Base-by-base conservation (phyloP, 106 monocot genomes). In the Platanthera zijinensis region DNA sequence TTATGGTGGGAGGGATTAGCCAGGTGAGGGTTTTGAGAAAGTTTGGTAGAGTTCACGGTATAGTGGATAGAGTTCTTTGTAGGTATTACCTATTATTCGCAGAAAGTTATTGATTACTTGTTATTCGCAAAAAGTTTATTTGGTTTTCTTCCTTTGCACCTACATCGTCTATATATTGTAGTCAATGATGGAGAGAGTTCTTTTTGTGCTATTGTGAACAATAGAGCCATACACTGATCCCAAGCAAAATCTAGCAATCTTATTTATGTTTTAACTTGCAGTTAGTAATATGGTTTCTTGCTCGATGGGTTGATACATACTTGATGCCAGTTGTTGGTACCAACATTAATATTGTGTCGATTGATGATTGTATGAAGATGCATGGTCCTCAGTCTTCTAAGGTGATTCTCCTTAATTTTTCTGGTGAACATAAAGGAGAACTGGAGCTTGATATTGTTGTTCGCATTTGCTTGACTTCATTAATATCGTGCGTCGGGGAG, bases 291-390 rank as follows among this genome's bases (percentile, higher is more conserved):
- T 99, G 97, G 97, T 94, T 99, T 83, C 83, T 99, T 80, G 89
- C 94, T 52, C 89, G 97, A 86, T 99, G 93, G 93, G 84, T 83
- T 71, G 91, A 88, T 76, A 99, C 97, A 67, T 99, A 94, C 76
- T 76, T 99, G 72, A 87, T 99, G 87, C 88, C 89, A 56, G 73
- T 80, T 80, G 85, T 90, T 77, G 49, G 72, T 17, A 57, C 56
- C 21, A 85, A 82, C 81, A 79, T 76, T 78, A 71, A 87, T 48
- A 79, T 74, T 50, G 75, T 30, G 13, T 28, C 57, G 46, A 71
- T 14, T 48, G 52, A 49, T 85, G 82, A 84, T 48, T 50, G 75
- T 80, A 76, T 54, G 53, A 51, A 64, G 17, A 30, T 46, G 67
- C 32, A 82, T 62, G 78, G 66, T 47, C 28, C 74, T 69, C 77